These are phyloP conservation scores for Gossypium gossypioides DNA, from an alignment of 441 rosid species.

Conservation along the genomic window DNA sequence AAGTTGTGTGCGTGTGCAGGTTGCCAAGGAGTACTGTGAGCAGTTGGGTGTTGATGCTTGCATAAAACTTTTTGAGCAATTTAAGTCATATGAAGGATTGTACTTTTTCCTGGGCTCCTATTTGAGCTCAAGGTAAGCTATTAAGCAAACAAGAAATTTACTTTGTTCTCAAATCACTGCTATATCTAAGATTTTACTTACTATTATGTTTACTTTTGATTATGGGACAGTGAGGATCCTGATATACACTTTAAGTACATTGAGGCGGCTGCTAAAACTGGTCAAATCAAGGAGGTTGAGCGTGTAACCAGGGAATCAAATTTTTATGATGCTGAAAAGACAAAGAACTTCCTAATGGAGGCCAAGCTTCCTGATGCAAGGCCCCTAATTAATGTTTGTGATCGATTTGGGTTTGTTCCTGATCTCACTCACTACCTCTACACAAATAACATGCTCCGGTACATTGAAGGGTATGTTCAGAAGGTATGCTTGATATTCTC, in stretches of 20 bases:
- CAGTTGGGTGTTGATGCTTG: conserved; percentile 91
- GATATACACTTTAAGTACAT: conserved; percentile 83
- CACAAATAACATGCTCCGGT: conserved; percentile 94
- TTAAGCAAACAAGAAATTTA: conserved; percentile 7
- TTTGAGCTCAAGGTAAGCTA: conserved; percentile 78
- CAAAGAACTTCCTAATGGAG: conserved; percentile 85
- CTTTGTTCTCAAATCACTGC: neutral
- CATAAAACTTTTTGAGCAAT: conserved; percentile 91
- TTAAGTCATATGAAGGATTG: conserved; percentile 92
- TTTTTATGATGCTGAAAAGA: conserved; percentile 77
- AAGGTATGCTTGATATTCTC: conserved; percentile 43
- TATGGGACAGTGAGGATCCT: conserved; percentile 64
- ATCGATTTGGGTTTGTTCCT: conserved; percentile 92
- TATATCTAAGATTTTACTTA: neutral
- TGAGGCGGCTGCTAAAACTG: conserved; percentile 88
- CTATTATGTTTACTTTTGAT: neutral
- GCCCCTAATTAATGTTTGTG: conserved; percentile 93
- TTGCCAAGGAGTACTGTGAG: conserved; percentile 94
- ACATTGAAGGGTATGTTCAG: conserved; percentile 97
- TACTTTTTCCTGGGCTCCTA: conserved; percentile 93
- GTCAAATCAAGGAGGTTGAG: conserved; percentile 86
- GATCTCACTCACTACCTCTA: conserved; percentile 99
- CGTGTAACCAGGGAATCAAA: conserved; percentile 86
- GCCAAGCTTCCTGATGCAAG: conserved; percentile 90
- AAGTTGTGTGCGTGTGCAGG: conserved; percentile 34